Evolutionary conservation across 371 early-diverging fungal species (phyloP), one percentile per base, ranked within the genome.

Genomic region (Chytridium lagenaria): DNA sequence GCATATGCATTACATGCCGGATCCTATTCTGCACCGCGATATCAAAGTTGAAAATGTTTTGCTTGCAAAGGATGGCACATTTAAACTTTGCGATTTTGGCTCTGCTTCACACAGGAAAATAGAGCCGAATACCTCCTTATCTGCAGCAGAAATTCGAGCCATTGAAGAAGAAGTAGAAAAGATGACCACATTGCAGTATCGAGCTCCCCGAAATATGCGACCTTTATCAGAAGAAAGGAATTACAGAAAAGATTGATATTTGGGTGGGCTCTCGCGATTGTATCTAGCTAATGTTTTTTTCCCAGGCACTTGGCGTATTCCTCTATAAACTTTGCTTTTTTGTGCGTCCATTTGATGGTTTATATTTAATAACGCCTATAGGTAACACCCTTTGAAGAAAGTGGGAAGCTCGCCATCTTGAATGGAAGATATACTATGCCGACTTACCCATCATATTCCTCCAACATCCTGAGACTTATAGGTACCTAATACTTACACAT

Each of bases 51-150:
- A 88, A 76, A 87, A 85, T 66, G 78, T 87, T 36, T 61, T 83
- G 34, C 78, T 86, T 36, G 63, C 81, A 2, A 23, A 59, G 19
- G 68, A 72, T 44, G 88, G 90, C 31, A 85, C 83, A 69, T 93
- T 90, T 81, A 95, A 95, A 78, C 85, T 97, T 44, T 95, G 95
- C 80, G 97, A 97, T 81, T 97, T 96, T 86, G 97, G 97, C 28
- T 95, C 95, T 1, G 89, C 92, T n/a, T 93, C 94, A 1, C 89
- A 89, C 19, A 77, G 80, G 34, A 86, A 85, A 36, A 80, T 95
- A 1, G 79, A 78, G 40, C 85, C 87, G 10, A 83, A 83, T 26
- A 75, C 86, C 23, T 78, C 84, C 31, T 59, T 86, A 52, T 39
- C 70, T 10, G 76, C 76, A 1, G 38, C 59, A 7, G 91, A 94